These are phyloP conservation scores for Cyclotella sp. DNA, from an alignment of 108 stramenopile species.

Conservation along the genomic window DNA sequence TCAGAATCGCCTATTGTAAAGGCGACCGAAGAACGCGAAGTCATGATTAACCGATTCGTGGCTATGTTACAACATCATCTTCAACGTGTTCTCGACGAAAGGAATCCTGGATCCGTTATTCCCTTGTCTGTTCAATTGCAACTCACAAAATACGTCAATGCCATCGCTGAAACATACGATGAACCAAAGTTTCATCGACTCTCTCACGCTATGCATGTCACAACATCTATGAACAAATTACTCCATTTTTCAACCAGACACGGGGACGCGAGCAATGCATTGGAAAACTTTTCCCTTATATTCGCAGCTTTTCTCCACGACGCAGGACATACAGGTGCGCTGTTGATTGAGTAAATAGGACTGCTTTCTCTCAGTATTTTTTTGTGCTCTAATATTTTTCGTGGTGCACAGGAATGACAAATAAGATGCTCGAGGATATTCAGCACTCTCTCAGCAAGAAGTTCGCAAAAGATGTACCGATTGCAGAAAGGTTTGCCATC, in stretches of 20 bases:
- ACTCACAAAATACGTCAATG: slow-evolving; percentile 27
- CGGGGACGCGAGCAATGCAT: slow-evolving; percentile 5
- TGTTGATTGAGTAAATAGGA: not conserved
- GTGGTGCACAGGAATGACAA: slow-evolving; percentile 22
- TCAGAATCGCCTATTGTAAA: not conserved
- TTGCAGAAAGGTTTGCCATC: slow-evolving; percentile 52
- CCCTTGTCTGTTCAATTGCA: slow-evolving; percentile 14
- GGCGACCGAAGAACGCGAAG: not conserved
- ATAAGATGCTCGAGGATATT: slow-evolving; percentile 30
- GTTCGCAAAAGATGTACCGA: slow-evolving; percentile 21
- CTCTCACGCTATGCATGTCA: slow-evolving; percentile 40
- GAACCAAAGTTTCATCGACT: slow-evolving; percentile 30
- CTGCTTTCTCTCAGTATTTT: not conserved
- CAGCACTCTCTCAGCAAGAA: slow-evolving; percentile 24
- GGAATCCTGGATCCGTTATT: not conserved
- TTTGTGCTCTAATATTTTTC: not conserved
- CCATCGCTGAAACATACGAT: slow-evolving; percentile 32
- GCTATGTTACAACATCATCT: not conserved
- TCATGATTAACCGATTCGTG: not conserved
- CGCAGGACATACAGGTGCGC: slow-evolving; percentile 52
- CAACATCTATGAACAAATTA: slow-evolving; percentile 43
- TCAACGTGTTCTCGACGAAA: not conserved
- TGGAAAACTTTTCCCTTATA: slow-evolving; percentile 47
- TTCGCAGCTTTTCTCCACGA: slow-evolving; percentile 61
- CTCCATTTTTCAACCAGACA: slow-evolving; percentile 25